Evolutionary conservation across 352 stramenopile species (phyloP).

Genomic region (Phytophthora citricola): DNA sequence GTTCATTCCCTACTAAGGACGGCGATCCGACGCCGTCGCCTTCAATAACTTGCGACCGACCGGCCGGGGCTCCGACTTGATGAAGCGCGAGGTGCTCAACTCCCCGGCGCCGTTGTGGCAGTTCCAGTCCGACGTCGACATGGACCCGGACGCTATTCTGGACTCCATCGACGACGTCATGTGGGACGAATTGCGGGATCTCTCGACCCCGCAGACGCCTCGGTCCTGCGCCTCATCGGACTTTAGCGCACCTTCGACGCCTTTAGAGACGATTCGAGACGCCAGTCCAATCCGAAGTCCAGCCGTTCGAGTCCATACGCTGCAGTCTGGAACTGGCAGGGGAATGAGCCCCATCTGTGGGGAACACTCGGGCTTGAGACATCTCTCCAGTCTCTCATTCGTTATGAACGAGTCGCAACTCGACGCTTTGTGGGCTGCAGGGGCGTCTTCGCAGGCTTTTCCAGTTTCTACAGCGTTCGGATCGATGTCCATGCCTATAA

Average conservation of each 20-base stretch:
- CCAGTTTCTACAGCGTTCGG: not conserved
- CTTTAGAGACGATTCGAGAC: slow-evolving; percentile 16
- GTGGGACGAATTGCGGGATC: slow-evolving; percentile 23
- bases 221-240: not conserved
- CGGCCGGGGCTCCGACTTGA: not conserved
- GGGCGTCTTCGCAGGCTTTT: too few relatives aligned
- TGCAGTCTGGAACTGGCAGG: not conserved
- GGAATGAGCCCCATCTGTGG: slow-evolving; percentile 19
- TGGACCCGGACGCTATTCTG: slow-evolving; percentile 15
- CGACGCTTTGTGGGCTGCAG: too few relatives aligned
- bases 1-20: too few relatives aligned
- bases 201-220: slow-evolving; percentile 5
- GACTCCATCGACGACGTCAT: slow-evolving; percentile 25
- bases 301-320: slow-evolving; percentile 12
- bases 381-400: slow-evolving; percentile 6
- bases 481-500: slow-evolving; percentile 13
- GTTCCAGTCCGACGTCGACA: not conserved
- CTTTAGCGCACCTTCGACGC: not conserved
- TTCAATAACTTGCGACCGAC: too few relatives aligned
- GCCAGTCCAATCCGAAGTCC: slow-evolving; percentile 25
- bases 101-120: not conserved
- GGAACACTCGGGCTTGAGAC: slow-evolving; percentile 15
- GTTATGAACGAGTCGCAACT: slow-evolving; percentile 3
- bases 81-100: slow-evolving; percentile 13
- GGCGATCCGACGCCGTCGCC: too few relatives aligned